Evolutionary conservation across 176 grass and related monocot genomes (phyloP), one percentile per base, ranked within the genome.

Genomic region (Oryza longistaminata): DNA sequence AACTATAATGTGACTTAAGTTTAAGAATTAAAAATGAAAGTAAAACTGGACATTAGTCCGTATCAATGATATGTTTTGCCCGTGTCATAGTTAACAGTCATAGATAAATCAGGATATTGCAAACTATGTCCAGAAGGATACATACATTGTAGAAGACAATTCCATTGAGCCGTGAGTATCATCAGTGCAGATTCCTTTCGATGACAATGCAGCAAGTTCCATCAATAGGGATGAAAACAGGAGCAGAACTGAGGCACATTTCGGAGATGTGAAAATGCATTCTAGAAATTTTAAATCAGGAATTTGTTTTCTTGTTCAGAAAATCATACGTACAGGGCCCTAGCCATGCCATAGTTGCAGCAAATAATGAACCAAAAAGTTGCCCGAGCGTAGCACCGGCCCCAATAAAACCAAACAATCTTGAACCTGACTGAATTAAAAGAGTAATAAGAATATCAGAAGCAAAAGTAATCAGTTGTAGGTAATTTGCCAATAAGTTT

Each of bases 381-480:
- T 98, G 96, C n/a, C 96, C 96, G 78, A 92, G 88, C 8, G 96
- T 95, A 77, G 96, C 96, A 74, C 96, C 96, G 62, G 96, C 96
- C 70, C 96, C 93, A 70, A 98, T 88, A 83, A 98, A 95, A 22
- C 93, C 96, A 69, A 98, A 95, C 72, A 98, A 87, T 93, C 93
- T 92, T 81, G 96, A 95, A 87, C 93, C 96, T 93, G 93, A 98
- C 96, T 98, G 88, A 93, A 95, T 70, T 64, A 65, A 81, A 81
- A 93, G 49, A 77, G 27, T 58, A 72, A 85, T 90, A 55, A 92
- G 74, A 46, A 64, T 73, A 52, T 75, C 44, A 66, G 66, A 80
- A 87, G 48, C 76, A 68, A 58, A 25, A 5, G 33, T 44, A 26
- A 15, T 44, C 52, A 19, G 4, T 24, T 33, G 33, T 55, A 9